These are phyloP conservation scores for Lentinus tigrinus DNA, from an alignment of 768 basidiomycete genomes.

Conservation along the genomic window DNA sequence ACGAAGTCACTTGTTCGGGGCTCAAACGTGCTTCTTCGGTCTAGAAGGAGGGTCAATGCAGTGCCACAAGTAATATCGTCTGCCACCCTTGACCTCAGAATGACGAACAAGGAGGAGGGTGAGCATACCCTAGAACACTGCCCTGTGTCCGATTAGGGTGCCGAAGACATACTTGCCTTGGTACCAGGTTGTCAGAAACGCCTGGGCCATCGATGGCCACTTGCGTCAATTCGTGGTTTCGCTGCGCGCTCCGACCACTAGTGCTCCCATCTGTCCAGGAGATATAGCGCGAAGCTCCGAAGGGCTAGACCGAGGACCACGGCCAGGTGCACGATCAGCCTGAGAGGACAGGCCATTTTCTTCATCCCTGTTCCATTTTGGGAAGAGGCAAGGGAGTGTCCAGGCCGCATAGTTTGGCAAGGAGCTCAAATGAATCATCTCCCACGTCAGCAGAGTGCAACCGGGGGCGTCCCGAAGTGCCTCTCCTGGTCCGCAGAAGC, in stretches of 20 bases:
- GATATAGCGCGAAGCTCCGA: background rate
- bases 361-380: background rate
- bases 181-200: background rate
- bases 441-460: background rate
- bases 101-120: background rate
- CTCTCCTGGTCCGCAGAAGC: slow-evolving; percentile 11
- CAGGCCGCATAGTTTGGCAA: background rate
- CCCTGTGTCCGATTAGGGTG: background rate
- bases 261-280: background rate
- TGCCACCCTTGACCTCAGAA: background rate
- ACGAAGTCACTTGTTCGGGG: background rate
- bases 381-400: background rate
- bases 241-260: background rate
- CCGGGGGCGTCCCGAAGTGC: background rate
- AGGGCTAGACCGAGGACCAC: slow-evolving; percentile 1
- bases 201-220: background rate
- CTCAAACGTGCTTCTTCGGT: background rate
- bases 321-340: background rate
- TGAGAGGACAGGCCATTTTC: background rate
- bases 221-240: background rate
- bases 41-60: background rate
- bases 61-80: background rate
- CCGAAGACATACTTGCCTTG: background rate
- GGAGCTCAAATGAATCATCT: background rate
- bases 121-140: background rate